Evolutionary conservation across 2,329 filamentous ascomycete species (phyloP).

Genomic region (Neopestalotiopsis clavispora): DNA sequence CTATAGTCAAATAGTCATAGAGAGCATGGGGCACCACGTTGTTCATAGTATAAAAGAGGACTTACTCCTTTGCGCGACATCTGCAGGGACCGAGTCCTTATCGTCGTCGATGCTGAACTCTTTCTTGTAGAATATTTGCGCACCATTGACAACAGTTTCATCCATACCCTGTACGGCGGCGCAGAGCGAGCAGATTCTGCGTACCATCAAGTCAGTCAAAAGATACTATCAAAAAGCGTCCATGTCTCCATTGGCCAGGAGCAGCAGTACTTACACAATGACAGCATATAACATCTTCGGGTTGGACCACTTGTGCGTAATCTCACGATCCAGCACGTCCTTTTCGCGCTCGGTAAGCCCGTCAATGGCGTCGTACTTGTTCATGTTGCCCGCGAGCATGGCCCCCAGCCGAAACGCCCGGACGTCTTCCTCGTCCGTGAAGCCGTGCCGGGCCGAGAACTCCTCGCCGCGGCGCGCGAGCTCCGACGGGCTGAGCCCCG

Average conservation of each 20-base stretch:
- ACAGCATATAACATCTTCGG: constrained; percentile 69
- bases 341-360: constrained; percentile 64
- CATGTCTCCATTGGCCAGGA: neutral
- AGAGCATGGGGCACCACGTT: too few relatives aligned
- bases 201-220: neutral
- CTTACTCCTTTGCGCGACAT: neutral
- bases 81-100: constrained; percentile 27
- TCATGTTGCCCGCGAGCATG: constrained; percentile 58
- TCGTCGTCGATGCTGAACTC: constrained; percentile 64
- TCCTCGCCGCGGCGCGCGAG: constrained; percentile 60
- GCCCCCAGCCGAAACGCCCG: constrained; percentile 65
- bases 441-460: constrained; percentile 60
- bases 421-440: constrained; percentile 60
- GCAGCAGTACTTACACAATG: constrained; percentile 46
- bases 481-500: constrained; percentile 45
- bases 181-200: constrained; percentile 38
- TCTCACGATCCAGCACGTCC: constrained; percentile 62
- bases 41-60: neutral
- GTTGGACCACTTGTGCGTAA: constrained; percentile 71
- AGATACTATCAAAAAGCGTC: neutral
- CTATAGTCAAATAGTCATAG: too few relatives aligned
- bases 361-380: constrained; percentile 52
- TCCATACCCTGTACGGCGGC: constrained; percentile 77
- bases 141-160: constrained; percentile 72
- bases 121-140: constrained; percentile 66